Evolutionary conservation across 768 basidiomycete genomes (phyloP).

Genomic region (Royoungia palumana): DNA sequence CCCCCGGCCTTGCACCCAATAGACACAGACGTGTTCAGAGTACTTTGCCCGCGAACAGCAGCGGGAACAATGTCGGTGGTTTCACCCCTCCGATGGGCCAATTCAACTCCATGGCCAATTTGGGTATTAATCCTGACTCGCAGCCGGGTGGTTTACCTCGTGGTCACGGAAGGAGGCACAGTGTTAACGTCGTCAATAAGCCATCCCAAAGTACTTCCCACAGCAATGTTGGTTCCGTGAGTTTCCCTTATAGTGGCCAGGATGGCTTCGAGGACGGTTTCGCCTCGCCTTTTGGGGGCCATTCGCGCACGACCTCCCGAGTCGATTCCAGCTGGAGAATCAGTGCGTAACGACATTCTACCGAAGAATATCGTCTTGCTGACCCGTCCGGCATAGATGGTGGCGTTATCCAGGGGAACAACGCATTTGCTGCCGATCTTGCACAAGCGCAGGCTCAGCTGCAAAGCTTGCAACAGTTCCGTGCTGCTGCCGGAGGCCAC

Average conservation of each 20-base stretch:
- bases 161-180: constrained; percentile 86
- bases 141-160: constrained; percentile 67
- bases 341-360: constrained; percentile 48
- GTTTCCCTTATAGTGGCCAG: constrained; percentile 47
- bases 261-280: constrained; percentile 85
- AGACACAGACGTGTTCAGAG: constrained; percentile 88
- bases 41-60: constrained; percentile 61
- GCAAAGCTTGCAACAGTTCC: constrained; percentile 94
- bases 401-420: constrained; percentile 63
- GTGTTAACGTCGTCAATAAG: constrained; percentile 90
- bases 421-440: constrained; percentile 74
- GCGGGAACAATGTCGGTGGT: constrained; percentile 35
- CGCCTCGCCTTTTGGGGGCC: constrained; percentile 58
- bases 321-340: constrained; percentile 88
- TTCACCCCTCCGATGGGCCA: constrained; percentile 54
- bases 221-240: constrained; percentile 44
- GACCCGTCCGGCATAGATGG: constrained; percentile 49
- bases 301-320: constrained; percentile 72
- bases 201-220: constrained; percentile 38
- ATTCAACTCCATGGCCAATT: constrained; percentile 51
- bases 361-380: not conserved
- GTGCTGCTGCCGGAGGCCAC: constrained; percentile 90
- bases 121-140: constrained; percentile 60
- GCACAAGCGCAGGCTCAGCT: constrained; percentile 97
- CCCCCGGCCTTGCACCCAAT: constrained; percentile 65